A percentile compares a stretch with the other conserved stretches of the same genome.
These are phyloP conservation scores for Canavalia ensiformis DNA, from an alignment of 306 rosid genomes.

Conservation along the genomic window DNA sequence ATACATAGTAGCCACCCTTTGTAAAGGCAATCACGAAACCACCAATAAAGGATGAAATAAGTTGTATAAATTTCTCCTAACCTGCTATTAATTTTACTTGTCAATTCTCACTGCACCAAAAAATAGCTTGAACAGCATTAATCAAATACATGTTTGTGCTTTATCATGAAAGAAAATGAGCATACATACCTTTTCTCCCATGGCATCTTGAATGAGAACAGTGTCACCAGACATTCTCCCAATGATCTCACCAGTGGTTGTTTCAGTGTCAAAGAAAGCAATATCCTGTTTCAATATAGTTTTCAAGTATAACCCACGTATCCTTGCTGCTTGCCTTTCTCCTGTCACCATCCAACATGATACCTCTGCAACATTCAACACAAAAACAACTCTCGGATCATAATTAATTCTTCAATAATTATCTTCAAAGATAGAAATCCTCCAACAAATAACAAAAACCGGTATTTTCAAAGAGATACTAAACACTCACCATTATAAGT, in stretches of 20 bases:
- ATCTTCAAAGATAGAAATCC: too few species aligned
- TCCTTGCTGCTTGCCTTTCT: slow-evolving; percentile 81
- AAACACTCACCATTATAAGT: too few species aligned
- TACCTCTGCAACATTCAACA: slow-evolving; percentile 65
- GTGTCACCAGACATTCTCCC: slow-evolving; percentile 95
- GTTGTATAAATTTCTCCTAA: slow-evolving; percentile 85
- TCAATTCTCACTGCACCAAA: too few species aligned
- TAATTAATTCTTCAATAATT: too few species aligned
- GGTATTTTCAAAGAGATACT: too few species aligned
- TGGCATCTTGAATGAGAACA: slow-evolving; percentile 85
- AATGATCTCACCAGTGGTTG: slow-evolving; percentile 78
- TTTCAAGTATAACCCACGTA: slow-evolving; percentile 77
- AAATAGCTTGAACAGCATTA: too few species aligned
- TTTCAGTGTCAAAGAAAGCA: slow-evolving; percentile 82
- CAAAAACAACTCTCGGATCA: too few species aligned
- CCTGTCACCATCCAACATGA: slow-evolving; percentile 89
- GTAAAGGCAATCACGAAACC: slow-evolving; percentile 74
- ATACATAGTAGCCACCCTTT: slow-evolving; percentile 77
- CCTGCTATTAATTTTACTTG: slow-evolving; percentile 56
- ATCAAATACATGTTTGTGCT: neutral
- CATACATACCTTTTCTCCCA: slow-evolving; percentile 78
- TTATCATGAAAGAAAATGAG: neutral
- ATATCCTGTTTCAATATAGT: slow-evolving; percentile 84
- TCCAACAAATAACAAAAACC: too few species aligned
- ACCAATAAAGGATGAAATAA: slow-evolving; percentile 67